Evolutionary conservation across 768 basidiomycete genomes (phyloP).

Genomic region (Pisolithus sp.): DNA sequence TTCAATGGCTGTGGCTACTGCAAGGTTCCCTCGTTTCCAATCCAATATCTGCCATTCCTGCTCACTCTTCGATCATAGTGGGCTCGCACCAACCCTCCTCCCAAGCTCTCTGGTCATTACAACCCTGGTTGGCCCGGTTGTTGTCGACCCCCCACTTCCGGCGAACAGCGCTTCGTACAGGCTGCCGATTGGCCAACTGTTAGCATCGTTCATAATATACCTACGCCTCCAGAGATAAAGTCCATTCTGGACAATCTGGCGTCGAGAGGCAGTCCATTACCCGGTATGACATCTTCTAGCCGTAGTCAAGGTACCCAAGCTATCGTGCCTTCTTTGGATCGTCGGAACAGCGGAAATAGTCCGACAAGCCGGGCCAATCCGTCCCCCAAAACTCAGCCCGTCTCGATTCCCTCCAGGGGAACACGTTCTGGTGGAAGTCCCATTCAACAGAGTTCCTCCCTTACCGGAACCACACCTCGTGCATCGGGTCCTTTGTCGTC

Average conservation of each 20-base stretch:
- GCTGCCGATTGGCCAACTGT: slow-evolving; percentile 79
- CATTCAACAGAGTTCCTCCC: slow-evolving; percentile 18
- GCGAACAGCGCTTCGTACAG: slow-evolving; percentile 57
- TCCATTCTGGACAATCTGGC: slow-evolving; percentile 53
- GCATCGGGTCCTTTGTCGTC: slow-evolving; percentile 31
- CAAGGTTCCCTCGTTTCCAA: slow-evolving; percentile 50
- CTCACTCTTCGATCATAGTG: slow-evolving; percentile 44
- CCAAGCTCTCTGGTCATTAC: slow-evolving; percentile 49
- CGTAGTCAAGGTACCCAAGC: slow-evolving; percentile 28
- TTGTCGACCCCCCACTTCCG: slow-evolving; percentile 64
- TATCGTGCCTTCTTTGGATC: slow-evolving; percentile 32
- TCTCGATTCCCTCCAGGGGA: slow-evolving; percentile 37
- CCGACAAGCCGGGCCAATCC: slow-evolving; percentile 19
- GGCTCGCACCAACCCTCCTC: slow-evolving; percentile 54
- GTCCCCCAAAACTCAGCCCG: slow-evolving; percentile 33
- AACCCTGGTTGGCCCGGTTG: slow-evolving; percentile 87
- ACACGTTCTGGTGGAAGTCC: slow-evolving; percentile 49
- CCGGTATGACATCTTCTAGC: slow-evolving; percentile 24
- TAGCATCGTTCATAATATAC: slow-evolving; percentile 64
- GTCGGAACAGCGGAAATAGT: slow-evolving; percentile 39
- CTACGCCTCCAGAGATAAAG: slow-evolving; percentile 69
- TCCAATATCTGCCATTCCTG: slow-evolving; percentile 14
- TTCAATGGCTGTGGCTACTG: slow-evolving; percentile 88
- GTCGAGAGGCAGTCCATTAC: slow-evolving; percentile 31
- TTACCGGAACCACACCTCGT: slow-evolving; percentile 25